Conservation (phyloP, 192 early-diverging fungal species). For the Spizellomyces punctatus region DNA sequence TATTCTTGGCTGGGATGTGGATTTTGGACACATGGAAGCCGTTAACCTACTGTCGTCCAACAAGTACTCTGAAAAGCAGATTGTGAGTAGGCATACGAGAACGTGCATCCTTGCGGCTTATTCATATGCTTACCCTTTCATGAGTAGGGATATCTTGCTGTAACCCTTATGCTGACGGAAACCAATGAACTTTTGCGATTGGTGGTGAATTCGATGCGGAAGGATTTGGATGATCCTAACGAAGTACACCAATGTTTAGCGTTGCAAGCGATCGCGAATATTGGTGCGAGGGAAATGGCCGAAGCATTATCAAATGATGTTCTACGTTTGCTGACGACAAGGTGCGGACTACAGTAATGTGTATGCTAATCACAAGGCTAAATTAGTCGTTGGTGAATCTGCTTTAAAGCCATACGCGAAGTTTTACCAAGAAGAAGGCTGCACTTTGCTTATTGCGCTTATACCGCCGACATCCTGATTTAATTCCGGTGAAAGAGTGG, state of each 20-base stretch:
- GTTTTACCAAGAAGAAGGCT: conserved; percentile 97
- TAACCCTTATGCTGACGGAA: conserved; percentile 89
- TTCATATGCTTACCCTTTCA: neutral
- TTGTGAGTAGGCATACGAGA: conserved; percentile 56
- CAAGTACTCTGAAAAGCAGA: conserved; percentile 98
- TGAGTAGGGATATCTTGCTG: conserved; percentile 89
- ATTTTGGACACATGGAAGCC: conserved; percentile 98
- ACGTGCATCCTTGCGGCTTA: neutral
- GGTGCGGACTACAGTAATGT: conserved; percentile 51
- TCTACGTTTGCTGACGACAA: conserved; percentile 77
- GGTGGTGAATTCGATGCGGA: conserved; percentile 85
- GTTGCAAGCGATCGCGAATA: conserved; percentile 96
- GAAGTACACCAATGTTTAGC: conserved; percentile 91
- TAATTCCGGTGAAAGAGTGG: conserved; percentile 87
- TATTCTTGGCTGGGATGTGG: conserved; percentile 96
- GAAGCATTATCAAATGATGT: conserved; percentile 84
- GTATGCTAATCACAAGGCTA: neutral
- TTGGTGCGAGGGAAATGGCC: conserved; percentile 90
- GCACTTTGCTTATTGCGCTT: conserved; percentile 89
- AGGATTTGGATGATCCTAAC: conserved; percentile 82
- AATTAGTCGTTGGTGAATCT: too few species aligned
- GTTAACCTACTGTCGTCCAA: conserved; percentile 85
- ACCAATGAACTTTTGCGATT: conserved; percentile 79
- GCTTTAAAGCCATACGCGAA: conserved; percentile 34
- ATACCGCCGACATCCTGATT: conserved; percentile 86